Percentiles rank a stretch among this genome's conserved stretches.
These are phyloP conservation scores for Globisporangium megalacanthum DNA, from an alignment of 352 stramenopile genomes.

Conservation along the genomic window DNA sequence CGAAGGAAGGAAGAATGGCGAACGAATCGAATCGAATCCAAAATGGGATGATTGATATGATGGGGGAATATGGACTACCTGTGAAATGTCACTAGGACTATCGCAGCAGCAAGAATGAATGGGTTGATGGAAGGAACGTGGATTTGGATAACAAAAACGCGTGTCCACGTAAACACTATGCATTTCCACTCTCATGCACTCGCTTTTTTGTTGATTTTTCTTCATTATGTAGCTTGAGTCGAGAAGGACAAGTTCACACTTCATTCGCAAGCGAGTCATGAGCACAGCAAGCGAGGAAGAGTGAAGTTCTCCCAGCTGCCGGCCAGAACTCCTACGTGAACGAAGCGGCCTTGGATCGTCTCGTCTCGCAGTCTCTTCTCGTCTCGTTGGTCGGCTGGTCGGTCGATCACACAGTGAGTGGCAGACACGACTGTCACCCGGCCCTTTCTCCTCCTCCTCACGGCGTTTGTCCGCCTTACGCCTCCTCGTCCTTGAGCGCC, in stretches of 20 bases:
- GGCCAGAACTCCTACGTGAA: background rate
- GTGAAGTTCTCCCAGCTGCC: slow-evolving; percentile 4
- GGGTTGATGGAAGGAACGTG: too few relatives aligned
- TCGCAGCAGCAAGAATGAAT: too few relatives aligned
- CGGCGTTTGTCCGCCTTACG: too few relatives aligned
- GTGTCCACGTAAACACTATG: background rate
- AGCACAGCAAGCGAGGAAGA: background rate
- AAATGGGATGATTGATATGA: too few relatives aligned
- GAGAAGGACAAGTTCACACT: too few relatives aligned
- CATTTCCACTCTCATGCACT: background rate
- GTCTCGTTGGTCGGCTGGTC: background rate
- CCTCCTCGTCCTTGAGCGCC: slow-evolving; percentile 39
- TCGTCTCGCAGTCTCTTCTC: background rate
- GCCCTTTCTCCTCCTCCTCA: too few relatives aligned
- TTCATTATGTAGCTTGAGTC: background rate
- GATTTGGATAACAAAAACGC: background rate
- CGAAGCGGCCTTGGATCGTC: background rate
- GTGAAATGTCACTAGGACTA: too few relatives aligned
- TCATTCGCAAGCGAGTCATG: background rate
- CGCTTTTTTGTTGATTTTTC: background rate
- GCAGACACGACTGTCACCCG: background rate
- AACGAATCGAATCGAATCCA: too few relatives aligned
- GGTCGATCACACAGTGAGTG: background rate
- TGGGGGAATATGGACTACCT: too few relatives aligned
- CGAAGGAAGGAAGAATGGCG: too few relatives aligned